phyloP scores from a whole-genome alignment of 345 rosid species.

The Syzygium oleosum region DNA sequence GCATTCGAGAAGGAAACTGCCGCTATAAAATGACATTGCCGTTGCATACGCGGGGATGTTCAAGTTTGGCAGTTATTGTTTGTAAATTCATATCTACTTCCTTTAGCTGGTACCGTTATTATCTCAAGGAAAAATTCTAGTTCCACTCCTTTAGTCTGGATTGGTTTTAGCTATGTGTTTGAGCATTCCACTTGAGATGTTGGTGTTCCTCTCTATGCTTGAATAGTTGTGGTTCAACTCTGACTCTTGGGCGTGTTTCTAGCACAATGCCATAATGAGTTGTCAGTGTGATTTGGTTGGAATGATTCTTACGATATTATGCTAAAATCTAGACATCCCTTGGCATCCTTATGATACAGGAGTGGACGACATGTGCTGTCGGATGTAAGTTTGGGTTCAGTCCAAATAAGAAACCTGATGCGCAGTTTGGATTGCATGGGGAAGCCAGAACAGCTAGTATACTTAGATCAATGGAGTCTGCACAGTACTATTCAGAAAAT shows the following conservation, averaged over 20 bases:
- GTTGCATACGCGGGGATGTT: not conserved
- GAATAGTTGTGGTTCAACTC: not conserved
- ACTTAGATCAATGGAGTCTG: constrained; percentile 90
- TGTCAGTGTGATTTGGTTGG: not conserved
- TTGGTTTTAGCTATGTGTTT: not conserved
- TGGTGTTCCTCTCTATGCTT: not conserved
- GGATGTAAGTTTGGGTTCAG: constrained; percentile 58
- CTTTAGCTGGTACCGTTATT: not conserved
- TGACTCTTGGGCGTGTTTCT: not conserved
- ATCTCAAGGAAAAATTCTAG: not conserved
- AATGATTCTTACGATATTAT: not conserved
- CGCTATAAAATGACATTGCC: not conserved
- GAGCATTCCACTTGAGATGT: not conserved
- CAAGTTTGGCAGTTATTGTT: not conserved
- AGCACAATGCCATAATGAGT: not conserved
- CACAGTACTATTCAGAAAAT: constrained; percentile 70
- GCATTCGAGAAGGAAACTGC: not conserved
- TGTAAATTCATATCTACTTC: not conserved
- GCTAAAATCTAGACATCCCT: not conserved
- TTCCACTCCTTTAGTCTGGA: not conserved
- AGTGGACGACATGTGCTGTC: constrained; percentile 51
- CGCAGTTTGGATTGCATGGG: constrained; percentile 43
- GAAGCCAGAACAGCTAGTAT: constrained; percentile 34
- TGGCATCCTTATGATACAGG: constrained; percentile 25
- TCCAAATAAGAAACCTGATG: constrained; percentile 46